Base-by-base conservation (phyloP, 139 green algal genomes). In the Tetradesmus obliquus region DNA sequence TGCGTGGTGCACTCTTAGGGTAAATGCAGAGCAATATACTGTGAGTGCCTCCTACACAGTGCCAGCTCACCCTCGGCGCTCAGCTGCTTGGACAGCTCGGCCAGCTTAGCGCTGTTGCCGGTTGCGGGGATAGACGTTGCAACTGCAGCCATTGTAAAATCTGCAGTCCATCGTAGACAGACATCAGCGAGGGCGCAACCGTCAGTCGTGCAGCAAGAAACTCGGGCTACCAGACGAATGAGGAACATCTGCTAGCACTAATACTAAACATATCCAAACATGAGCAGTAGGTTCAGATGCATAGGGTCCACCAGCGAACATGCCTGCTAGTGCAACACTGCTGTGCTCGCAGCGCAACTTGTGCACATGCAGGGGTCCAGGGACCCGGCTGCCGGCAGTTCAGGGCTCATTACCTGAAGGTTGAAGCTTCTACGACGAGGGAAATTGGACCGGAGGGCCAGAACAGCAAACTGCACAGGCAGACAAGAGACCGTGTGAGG, bases 41-140 rank as follows among this genome's bases (percentile, higher is more conserved):
- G 32, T 45, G 32, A 45, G 32, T 45, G 32, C 32, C 32, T 45
- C 32, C 32, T 45, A 45, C 32, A 45, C 32, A 15, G 19, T 45
- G 60, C 60, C 60, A 20, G 19, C 87, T 85, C 57, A 91, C 87
- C 87, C 32, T 91, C 87, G 13, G 87, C 79, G 17, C 76, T 62
- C 10, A 91, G 87, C 87, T 86, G 74, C 55, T 86, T 91, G 76
- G 87, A 79, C 55, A 91, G 76, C 87, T 91, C 87, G 3, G 74
- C 22, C 9, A 91, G 24, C 87, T 86, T 91, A 76, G 22, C 80
- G 53, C 51, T 86, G 87, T 76, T 76, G 53, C 58, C 54, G 9
- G 58, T 82, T 51, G 55, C 87, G 80, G 76, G 2, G 2, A 80
- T 69, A 79, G 76, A 45, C 17, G 87, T 79, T 62, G 55, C 87